phyloP scores from a whole-genome alignment of 495 filamentous ascomycete genomes.

The Penicillium samsonianum region DNA sequence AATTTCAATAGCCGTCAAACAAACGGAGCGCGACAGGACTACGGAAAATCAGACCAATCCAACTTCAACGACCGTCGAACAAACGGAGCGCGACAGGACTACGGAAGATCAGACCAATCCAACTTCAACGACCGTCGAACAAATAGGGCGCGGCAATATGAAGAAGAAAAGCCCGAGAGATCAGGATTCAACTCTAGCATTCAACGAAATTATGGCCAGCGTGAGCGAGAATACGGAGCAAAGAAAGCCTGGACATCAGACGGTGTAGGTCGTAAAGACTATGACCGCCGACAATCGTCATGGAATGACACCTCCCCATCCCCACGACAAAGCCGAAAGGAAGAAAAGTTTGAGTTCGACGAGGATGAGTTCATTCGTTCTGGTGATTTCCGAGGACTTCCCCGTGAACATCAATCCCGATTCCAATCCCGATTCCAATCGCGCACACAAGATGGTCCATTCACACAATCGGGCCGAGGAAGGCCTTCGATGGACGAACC shows the following conservation, averaged over 20 bases:
- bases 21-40: not conserved
- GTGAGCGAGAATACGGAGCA: not conserved
- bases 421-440: slow-evolving; percentile 8
- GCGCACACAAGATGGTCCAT: not conserved
- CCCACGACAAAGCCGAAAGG: not conserved
- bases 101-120: not conserved
- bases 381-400: slow-evolving; percentile 36
- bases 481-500: slow-evolving; percentile 3
- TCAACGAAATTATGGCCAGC: not conserved
- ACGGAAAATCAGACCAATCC: not conserved
- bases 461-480: not conserved
- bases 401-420: slow-evolving; percentile 29
- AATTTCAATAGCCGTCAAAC: not conserved
- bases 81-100: not conserved
- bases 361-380: slow-evolving; percentile 38
- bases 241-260: not conserved
- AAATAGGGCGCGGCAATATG: not conserved
- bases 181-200: not conserved
- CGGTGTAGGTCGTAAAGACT: not conserved
- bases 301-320: not conserved
- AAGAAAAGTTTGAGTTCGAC: slow-evolving; percentile 27
- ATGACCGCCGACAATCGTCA: not conserved
- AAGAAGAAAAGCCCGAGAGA: not conserved
- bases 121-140: not conserved
- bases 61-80: not conserved